Percentiles rank a stretch among this genome's conserved stretches.
Conservation (phyloP, 2,329 filamentous ascomycete species). For the Talaromyces sp. region DNA sequence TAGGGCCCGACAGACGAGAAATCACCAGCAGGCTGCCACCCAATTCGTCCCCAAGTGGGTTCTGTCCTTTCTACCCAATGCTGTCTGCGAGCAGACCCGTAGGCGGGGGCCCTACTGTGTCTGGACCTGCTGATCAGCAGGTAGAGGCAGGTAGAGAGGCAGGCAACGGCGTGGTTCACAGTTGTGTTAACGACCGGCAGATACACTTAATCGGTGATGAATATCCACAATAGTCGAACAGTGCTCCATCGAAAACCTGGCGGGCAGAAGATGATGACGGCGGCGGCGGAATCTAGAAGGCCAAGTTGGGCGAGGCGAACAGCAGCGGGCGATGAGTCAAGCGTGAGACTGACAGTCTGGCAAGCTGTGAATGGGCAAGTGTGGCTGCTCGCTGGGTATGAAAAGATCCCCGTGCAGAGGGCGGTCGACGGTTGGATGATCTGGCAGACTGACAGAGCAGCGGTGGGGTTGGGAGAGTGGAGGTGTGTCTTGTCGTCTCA, state of each 20-base stretch:
- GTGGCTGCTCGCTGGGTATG: neutral
- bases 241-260: constrained; percentile 23
- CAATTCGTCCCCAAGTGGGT: constrained; percentile 7
- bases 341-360: constrained; percentile 6
- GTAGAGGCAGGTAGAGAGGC: neutral
- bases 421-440: constrained; percentile 12
- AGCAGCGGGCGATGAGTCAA: constrained; percentile 12
- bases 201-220: constrained; percentile 20
- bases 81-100: constrained; percentile 5
- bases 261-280: constrained; percentile 2
- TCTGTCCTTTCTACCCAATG: constrained; percentile 10
- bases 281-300: constrained; percentile 1
- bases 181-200: constrained; percentile 20
- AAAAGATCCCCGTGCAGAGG: constrained; percentile 7
- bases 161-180: constrained; percentile 4
- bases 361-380: constrained; percentile 13
- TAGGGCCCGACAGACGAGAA: constrained; percentile 1
- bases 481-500: neutral
- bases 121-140: constrained; percentile 14
- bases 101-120: constrained; percentile 8
- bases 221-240: constrained; percentile 20
- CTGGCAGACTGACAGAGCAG: constrained; percentile 14
- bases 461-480: constrained; percentile 10
- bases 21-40: constrained; percentile 2
- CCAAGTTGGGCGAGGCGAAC: constrained; percentile 3